Evolutionary conservation across 202 grass and related monocot genomes (phyloP), one percentile per base, ranked within the genome.

Genomic region (Carex arenaria): DNA sequence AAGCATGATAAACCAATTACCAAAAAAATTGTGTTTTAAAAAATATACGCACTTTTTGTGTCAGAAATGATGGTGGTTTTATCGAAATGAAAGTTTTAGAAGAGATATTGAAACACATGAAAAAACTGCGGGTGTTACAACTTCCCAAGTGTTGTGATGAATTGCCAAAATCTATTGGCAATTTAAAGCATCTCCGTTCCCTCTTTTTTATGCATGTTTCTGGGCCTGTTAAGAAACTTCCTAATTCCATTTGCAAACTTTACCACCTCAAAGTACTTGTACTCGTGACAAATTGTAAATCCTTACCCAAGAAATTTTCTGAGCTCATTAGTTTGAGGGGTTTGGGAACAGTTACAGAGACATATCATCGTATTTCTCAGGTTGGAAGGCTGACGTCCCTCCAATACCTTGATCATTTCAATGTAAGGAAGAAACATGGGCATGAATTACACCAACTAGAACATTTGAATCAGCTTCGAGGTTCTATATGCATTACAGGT

Each of bases 401-500:
- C 3, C 55, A 59, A 59, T 0, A 1, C 55, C 4, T 59, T n/a
- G 2, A 47, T 0, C 9, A 0, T 10, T 47, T 47, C 2, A 30
- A 7, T 4, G 15, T 59, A 59, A 59, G 6, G 55, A 18, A 18
- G 55, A 2, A 59, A 59, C 1, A 0, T 47, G 45, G 45, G 1
- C 0, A 47, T 47, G 45, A 11, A 47, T 47, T 84, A 40, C 14
- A 72, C 11, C 80, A 86, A 81, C 32, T 89, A 19, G 64, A 75
- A 30, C 23, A 86, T 12, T 40, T 89, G 32, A 36, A 83, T 3
- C 71, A 84, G 1, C 45, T 89, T 64, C 78, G 23, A 67, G 74
- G 31, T 3, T 14, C 0, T 1, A n/a, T 90, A 11, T 0, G 9
- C 5, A 87, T 90, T 38, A 0, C 0, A 0, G 10, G 67, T 22